Base-by-base conservation (phyloP, 2,329 filamentous ascomycete genomes). In the Aspergillus fumigatiaffinis region DNA sequence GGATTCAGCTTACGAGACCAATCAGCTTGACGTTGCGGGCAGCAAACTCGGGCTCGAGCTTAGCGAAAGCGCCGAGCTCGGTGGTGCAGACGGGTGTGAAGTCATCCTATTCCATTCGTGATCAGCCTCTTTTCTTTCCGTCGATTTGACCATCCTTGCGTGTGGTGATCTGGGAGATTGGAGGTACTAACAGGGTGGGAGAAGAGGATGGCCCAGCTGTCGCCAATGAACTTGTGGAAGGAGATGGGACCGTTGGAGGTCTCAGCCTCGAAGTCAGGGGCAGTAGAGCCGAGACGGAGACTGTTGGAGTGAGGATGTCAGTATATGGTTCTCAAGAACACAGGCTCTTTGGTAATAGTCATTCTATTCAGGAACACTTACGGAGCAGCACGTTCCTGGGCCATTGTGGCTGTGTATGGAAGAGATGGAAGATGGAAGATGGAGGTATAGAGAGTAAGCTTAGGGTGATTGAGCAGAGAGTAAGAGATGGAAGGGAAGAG, bases 71-170 rank as follows among this genome's bases (percentile, higher is more conserved):
- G 65, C 92, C 92, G 62, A 97, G 88, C 82, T 97, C 92, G 57
- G 92, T 97, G 69, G 92, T 97, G 83, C 92, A 97, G 61, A 96
- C 92, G 62, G 92, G 92, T 5, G 92, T 97, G 83, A 90, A 97
- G 79, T 97, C 92, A 69, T 75, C 74, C 70, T 72, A 55, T 51
- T 10, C 35, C 48, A 9, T 14, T n/a, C 7, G 48, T 23, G n/a
- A 44, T 49, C 3, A 4, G 25, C 17, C 20, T 10, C 46, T 9
- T 5, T 47, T 58, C 9, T 58, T 52, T 38, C 42, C 14, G 25
- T 50, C 25, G 9, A 42, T 10, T 7, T 44, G 21, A 17, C 12
- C 23, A n/a, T 32, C 20, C 21, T 50, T 29, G 10, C 47, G 29
- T 25, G 29, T 25, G 17, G 7, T 25, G 17, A 4, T 20, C 4